Evolutionary conservation across 2,329 filamentous ascomycete genomes (phyloP).

Genomic region (Cytospora leucostoma): DNA sequence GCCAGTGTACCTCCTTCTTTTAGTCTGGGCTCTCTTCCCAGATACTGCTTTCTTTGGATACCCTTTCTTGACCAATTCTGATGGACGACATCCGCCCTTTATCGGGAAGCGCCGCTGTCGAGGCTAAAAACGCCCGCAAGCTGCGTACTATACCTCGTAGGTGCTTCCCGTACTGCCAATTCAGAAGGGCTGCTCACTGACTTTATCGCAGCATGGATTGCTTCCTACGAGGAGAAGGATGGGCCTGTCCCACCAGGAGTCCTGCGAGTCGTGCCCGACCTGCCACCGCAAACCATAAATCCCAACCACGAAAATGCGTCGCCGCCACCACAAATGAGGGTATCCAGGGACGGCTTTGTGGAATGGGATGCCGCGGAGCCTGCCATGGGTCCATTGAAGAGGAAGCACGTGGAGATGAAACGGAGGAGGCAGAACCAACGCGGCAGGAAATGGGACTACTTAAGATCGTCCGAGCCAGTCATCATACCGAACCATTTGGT

Average conservation of each 20-base stretch:
- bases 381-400: slow-evolving; percentile 38
- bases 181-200: slow-evolving; percentile 22
- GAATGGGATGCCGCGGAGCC: slow-evolving; percentile 42
- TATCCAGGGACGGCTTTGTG: slow-evolving; percentile 52
- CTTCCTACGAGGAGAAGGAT: slow-evolving; percentile 48
- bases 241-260: slow-evolving; percentile 40
- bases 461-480: slow-evolving; percentile 60
- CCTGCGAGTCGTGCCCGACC: slow-evolving; percentile 43
- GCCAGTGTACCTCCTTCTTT: slow-evolving; percentile 1
- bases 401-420: slow-evolving; percentile 48
- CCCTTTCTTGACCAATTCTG: slow-evolving; percentile 13
- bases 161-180: slow-evolving; percentile 7
- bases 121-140: slow-evolving; percentile 29
- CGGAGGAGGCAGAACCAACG: slow-evolving; percentile 49
- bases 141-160: slow-evolving; percentile 39
- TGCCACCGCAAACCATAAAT: slow-evolving; percentile 42
- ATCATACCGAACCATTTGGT: slow-evolving; percentile 53
- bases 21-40: neutral
- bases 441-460: slow-evolving; percentile 61
- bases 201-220: slow-evolving; percentile 48
- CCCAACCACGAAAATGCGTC: slow-evolving; percentile 48
- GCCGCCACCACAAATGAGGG: slow-evolving; percentile 42
- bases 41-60: neutral
- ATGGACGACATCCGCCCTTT: slow-evolving; percentile 23
- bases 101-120: slow-evolving; percentile 26